phyloP scores from a whole-genome alignment of 2,329 filamentous ascomycete genomes.

The Neofusicoccum ribis region DNA sequence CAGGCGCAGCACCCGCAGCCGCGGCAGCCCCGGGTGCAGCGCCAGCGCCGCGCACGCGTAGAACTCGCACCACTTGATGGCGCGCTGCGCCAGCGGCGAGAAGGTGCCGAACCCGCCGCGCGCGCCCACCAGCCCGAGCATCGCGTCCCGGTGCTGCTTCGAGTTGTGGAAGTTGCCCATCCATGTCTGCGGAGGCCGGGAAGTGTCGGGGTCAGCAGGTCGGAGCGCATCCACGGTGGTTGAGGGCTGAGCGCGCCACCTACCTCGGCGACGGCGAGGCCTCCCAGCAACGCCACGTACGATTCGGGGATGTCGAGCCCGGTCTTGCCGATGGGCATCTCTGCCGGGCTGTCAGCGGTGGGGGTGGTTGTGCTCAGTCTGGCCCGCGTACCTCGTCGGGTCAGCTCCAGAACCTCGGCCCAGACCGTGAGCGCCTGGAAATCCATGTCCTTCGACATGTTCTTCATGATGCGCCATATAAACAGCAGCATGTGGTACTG shows the following conservation, averaged over 20 bases:
- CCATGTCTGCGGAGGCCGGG: background rate
- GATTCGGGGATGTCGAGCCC: background rate
- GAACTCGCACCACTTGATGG: background rate
- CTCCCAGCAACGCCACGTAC: background rate
- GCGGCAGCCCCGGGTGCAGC: background rate
- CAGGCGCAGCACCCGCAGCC: background rate
- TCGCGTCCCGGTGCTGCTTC: background rate
- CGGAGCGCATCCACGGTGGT: no score
- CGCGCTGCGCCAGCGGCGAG: background rate
- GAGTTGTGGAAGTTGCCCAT: background rate
- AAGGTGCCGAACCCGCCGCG: background rate
- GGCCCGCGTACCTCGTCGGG: background rate
- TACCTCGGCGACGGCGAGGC: background rate
- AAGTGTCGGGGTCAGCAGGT: background rate
- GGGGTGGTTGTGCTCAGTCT: no score
- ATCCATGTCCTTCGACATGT: background rate
- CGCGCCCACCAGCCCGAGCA: background rate
- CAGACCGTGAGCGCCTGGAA: background rate
- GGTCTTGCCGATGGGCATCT: background rate
- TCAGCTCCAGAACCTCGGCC: background rate
- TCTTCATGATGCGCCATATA: background rate
- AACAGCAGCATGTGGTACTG: background rate
- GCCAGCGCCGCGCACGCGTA: background rate
- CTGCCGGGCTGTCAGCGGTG: background rate
- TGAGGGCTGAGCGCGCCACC: background rate